Evolutionary conservation across 768 basidiomycete genomes (phyloP), one percentile per base, ranked within the genome.

Genomic region (Tricholoma furcatifolium): DNA sequence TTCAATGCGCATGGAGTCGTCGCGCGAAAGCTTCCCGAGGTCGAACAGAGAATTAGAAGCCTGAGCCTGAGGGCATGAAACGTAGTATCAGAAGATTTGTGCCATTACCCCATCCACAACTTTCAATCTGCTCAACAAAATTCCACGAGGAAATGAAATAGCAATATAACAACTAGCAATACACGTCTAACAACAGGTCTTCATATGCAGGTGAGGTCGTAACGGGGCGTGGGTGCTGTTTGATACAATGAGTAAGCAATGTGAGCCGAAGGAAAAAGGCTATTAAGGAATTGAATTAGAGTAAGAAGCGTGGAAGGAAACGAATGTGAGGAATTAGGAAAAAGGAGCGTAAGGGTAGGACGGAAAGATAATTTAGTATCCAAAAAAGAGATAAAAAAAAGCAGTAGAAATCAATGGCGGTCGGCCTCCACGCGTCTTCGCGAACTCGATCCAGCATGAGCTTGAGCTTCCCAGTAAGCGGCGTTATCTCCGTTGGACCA

Each of bases 401-500:
- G 51, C 10, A 9, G 21, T 47, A 38, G 36, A 32, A 23, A 51
- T 65, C 34, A 65, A 38, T 63, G 65, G 51, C 62, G 63, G 20
- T 68, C 66, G 27, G 53, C 54, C 23, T 70, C 69, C 49, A 63
- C 54, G 48, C 68, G 68, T 62, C 74, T 73, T 35, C 74, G 69
- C 40, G 67, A 60, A 56, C 53, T 55, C 57, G 65, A 43, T 68
- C 73, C 57, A 18, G 56, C 42, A 39, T 73, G 71, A 27, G 71
- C 75, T 62, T 79, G 81, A 46, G 78, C 76, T 59, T 89, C 85
- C 88, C 89, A 91, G 18, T 64, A 49, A 17, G 65, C 62, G 39
- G 79, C 82, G 11, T 84, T 84, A 64, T 93, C 87, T 24, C 80
- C 84, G 12, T 80, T 78, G 14, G 76, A 39, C 91, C 91, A 93